phyloP scores from a whole-genome alignment of 345 rosid genomes.

The Brassica rapa region DNA sequence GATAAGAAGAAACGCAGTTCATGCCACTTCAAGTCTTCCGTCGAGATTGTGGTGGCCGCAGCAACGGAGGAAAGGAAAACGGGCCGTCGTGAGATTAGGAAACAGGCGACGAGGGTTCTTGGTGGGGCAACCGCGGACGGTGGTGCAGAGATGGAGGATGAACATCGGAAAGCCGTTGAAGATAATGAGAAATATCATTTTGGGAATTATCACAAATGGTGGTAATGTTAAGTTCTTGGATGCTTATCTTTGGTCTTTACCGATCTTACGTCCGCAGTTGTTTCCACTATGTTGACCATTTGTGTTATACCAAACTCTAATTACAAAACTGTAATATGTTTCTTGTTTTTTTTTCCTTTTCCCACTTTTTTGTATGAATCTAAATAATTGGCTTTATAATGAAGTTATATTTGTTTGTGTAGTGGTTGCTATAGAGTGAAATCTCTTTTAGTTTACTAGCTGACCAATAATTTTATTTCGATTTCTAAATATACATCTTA shows the following conservation, averaged over 20 bases:
- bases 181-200: slow-evolving; percentile 61
- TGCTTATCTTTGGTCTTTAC: slow-evolving; percentile 56
- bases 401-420: background rate
- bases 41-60: slow-evolving; percentile 45
- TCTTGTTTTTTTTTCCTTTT: background rate
- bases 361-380: background rate
- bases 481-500: background rate
- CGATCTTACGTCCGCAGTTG: slow-evolving; percentile 69
- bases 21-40: slow-evolving; percentile 28
- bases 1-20: slow-evolving; percentile 36
- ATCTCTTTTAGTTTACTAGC: background rate
- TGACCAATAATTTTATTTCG: background rate
- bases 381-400: background rate
- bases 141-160: slow-evolving; percentile 66
- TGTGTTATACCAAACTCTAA: slow-evolving; percentile 7
- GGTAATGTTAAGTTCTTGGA: slow-evolving; percentile 42
- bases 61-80: slow-evolving; percentile 53
- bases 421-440: background rate
- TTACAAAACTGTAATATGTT: slow-evolving; percentile 17
- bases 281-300: slow-evolving; percentile 70
- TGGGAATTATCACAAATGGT: slow-evolving; percentile 54
- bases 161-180: slow-evolving; percentile 53
- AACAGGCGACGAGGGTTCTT: slow-evolving; percentile 66
- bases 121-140: slow-evolving; percentile 53
- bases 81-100: slow-evolving; percentile 63